Percentiles rank a stretch among this genome's conserved stretches.
Evolutionary conservation across 164 flowering plant genomes (phyloP).

Genomic region (Buxus sempervirens): DNA sequence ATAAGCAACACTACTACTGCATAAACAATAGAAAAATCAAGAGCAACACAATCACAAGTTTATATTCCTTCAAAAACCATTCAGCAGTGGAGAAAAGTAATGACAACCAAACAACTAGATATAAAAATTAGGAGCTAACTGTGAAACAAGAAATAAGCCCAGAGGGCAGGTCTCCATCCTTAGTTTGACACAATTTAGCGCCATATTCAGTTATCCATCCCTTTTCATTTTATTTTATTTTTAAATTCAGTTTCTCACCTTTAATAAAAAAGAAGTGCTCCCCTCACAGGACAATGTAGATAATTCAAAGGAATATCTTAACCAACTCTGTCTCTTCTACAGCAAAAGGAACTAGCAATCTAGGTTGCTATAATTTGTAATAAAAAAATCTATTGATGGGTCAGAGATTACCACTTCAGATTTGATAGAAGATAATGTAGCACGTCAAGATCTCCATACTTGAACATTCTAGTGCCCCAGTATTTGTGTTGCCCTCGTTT

Average conservation of each 20-base stretch:
- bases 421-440: conserved; percentile 91
- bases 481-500: conserved; percentile 90
- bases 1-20: conserved; percentile 1
- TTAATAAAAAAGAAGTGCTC: too few relatives aligned
- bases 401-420: conserved; percentile 70
- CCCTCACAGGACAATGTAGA: too few relatives aligned
- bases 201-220: too few relatives aligned
- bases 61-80: background rate
- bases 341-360: background rate
- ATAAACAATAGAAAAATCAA: background rate
- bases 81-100: background rate
- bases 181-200: too few relatives aligned
- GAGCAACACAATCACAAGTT: background rate
- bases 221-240: too few relatives aligned
- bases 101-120: background rate
- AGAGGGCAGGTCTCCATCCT: too few relatives aligned
- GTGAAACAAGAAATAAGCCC: too few relatives aligned
- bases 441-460: conserved; percentile 87
- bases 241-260: too few relatives aligned
- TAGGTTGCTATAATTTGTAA: background rate
- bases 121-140: too few relatives aligned
- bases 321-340: too few relatives aligned
- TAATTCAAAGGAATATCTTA: too few relatives aligned
- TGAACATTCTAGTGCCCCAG: conserved; percentile 99
- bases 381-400: conserved; percentile 3